phyloP scores from a whole-genome alignment of 352 stramenopile species.

The Phytopythium litorale region DNA sequence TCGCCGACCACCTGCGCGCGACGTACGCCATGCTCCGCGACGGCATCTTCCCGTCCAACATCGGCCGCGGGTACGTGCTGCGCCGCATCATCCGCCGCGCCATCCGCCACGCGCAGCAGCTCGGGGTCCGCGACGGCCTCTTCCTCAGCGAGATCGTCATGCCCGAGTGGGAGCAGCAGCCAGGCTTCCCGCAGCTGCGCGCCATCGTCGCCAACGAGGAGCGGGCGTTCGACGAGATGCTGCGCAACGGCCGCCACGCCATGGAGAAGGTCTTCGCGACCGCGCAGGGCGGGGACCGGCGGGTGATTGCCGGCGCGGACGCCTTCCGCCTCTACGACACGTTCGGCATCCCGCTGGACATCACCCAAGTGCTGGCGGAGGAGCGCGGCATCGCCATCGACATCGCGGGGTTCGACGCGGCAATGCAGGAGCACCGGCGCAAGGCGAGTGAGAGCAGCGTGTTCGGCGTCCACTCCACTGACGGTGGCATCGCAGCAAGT shows the following conservation, averaged over 20 bases:
- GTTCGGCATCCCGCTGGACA: conserved; percentile 72
- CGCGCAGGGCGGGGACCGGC: conserved; percentile 8
- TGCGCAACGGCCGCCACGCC: conserved; percentile 45
- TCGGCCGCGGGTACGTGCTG: conserved; percentile 95
- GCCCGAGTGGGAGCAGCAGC: conserved; percentile 31
- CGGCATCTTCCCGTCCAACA: conserved; percentile 94
- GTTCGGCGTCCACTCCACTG: conserved; percentile 24
- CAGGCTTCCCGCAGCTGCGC: conserved; percentile 54
- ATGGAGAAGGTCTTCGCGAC: conserved; percentile 58
- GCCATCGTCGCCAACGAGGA: conserved; percentile 72
- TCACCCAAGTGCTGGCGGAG: conserved; percentile 63
- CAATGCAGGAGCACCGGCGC: conserved; percentile 48
- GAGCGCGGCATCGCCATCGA: conserved; percentile 62
- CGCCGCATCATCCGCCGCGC: conserved; percentile 92
- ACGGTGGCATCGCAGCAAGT: neutral
- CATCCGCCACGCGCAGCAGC: conserved; percentile 67
- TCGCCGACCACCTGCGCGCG: conserved; percentile 96
- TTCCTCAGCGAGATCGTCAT: conserved; percentile 55
- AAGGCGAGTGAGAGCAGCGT: conserved; percentile 36
- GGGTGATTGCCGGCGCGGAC: conserved; percentile 39
- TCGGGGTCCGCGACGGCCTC: conserved; percentile 35
- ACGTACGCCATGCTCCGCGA: conserved; percentile 93
- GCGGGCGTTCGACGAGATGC: conserved; percentile 68
- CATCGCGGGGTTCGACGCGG: conserved; percentile 37
- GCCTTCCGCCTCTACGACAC: conserved; percentile 77